phyloP scores from a whole-genome alignment of 1,139 yeast species.

The Taphrina populina region DNA sequence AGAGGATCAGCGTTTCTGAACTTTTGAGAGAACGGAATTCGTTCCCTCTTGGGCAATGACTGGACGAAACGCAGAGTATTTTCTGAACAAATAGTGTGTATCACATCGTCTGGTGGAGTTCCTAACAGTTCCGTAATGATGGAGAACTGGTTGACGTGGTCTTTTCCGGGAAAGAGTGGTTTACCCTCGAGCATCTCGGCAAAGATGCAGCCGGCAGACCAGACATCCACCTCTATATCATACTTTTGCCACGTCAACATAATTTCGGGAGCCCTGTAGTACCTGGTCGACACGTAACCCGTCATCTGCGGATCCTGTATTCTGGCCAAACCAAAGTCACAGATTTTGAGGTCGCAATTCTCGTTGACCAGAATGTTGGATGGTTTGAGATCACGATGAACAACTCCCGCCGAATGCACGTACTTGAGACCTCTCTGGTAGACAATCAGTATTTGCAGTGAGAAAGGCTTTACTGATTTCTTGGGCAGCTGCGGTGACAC shows the following conservation, averaged over 20 bases:
- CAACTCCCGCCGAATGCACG: constrained; percentile 96
- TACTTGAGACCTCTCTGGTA: constrained; percentile 74
- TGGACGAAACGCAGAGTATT: constrained; percentile 92
- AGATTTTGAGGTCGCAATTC: constrained; percentile 83
- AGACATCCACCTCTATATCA: constrained; percentile 96
- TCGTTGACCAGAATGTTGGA: constrained; percentile 89
- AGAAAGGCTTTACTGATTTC: no score
- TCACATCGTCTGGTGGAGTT: constrained; percentile 93
- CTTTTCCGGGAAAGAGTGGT: constrained; percentile 97
- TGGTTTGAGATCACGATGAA: constrained; percentile 92
- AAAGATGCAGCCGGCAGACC: constrained; percentile 99
- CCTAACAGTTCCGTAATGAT: constrained; percentile 95
- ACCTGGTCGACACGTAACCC: constrained; percentile 93
- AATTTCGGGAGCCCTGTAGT: constrained; percentile 97
- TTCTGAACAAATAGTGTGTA: constrained; percentile 92
- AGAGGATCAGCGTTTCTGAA: constrained; percentile 78
- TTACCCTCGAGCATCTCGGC: constrained; percentile 99
- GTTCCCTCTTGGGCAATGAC: constrained; percentile 87
- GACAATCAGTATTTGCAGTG: not conserved
- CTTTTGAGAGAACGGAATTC: constrained; percentile 79
- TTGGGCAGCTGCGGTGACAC: constrained; percentile 34
- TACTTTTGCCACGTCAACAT: constrained; percentile 99
- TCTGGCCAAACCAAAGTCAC: constrained; percentile 95
- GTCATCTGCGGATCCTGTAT: constrained; percentile 99
- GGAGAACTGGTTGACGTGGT: constrained; percentile 96